phyloP scores from a whole-genome alignment of 495 filamentous ascomycete genomes.

The Pseudevernia furfuracea region DNA sequence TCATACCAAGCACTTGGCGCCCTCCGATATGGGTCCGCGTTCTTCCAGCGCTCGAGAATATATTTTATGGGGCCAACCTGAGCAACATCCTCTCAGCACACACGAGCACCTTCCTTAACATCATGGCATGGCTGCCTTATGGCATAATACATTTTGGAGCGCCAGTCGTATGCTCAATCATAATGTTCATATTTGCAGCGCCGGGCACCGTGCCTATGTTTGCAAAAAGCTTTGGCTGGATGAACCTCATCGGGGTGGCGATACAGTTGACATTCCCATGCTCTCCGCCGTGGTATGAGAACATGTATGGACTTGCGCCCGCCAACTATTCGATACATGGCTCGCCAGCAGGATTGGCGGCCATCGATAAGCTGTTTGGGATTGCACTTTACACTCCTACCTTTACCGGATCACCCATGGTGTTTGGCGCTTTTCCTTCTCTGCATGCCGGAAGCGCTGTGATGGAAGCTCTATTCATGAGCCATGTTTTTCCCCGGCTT shows the following conservation, averaged over 20 bases:
- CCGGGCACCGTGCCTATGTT: slow-evolving; percentile 80
- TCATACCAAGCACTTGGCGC: slow-evolving; percentile 75
- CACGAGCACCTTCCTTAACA: slow-evolving; percentile 67
- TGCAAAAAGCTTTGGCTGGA: slow-evolving; percentile 79
- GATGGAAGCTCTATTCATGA: slow-evolving; percentile 86
- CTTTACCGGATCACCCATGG: slow-evolving; percentile 81
- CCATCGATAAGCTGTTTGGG: slow-evolving; percentile 82
- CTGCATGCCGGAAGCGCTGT: slow-evolving; percentile 81
- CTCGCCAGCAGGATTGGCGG: slow-evolving; percentile 76
- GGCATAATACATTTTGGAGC: slow-evolving; percentile 81
- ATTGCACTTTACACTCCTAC: slow-evolving; percentile 85
- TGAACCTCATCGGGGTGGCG: slow-evolving; percentile 76
- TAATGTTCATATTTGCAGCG: slow-evolving; percentile 81
- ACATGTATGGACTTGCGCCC: slow-evolving; percentile 75
- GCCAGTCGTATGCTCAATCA: slow-evolving; percentile 62
- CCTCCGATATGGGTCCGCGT: slow-evolving; percentile 92
- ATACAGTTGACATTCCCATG: slow-evolving; percentile 88
- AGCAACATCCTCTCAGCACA: slow-evolving; percentile 91
- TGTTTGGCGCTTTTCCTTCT: slow-evolving; percentile 91
- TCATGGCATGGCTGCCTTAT: slow-evolving; percentile 91
- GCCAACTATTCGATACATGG: slow-evolving; percentile 87
- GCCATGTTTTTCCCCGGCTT: slow-evolving; percentile 74
- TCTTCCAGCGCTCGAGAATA: slow-evolving; percentile 91
- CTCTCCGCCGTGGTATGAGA: slow-evolving; percentile 94
- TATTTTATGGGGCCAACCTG: slow-evolving; percentile 90